phyloP scores from a whole-genome alignment of 805 yeast species.

The Lipomyces yamadae region DNA sequence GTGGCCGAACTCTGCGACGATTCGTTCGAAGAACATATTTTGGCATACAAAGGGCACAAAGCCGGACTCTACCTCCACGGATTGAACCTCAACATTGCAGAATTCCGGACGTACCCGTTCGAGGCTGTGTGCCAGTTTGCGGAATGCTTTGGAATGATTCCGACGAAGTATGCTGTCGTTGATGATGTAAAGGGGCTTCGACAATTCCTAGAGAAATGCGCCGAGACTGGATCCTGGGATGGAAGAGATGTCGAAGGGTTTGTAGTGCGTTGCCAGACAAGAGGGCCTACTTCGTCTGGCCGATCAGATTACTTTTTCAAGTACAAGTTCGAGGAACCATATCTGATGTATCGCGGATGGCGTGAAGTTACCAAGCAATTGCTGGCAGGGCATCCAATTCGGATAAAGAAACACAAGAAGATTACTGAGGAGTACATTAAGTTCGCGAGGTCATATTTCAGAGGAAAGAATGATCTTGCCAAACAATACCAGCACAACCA shows the following conservation, averaged over 20 bases:
- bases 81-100: slow-evolving; percentile 66
- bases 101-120: slow-evolving; percentile 69
- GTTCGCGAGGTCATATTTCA: slow-evolving; percentile 64
- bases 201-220: slow-evolving; percentile 59
- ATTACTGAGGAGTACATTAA: slow-evolving; percentile 71
- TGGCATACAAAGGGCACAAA: slow-evolving; percentile 65
- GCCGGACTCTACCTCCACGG: slow-evolving; percentile 94
- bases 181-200: slow-evolving; percentile 52
- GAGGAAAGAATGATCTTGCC: slow-evolving; percentile 53
- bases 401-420: slow-evolving; percentile 57
- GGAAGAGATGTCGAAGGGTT: slow-evolving; percentile 88
- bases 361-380: slow-evolving; percentile 79
- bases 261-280: slow-evolving; percentile 70
- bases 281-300: slow-evolving; percentile 11
- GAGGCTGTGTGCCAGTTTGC: slow-evolving; percentile 66
- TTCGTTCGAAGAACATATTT: slow-evolving; percentile 87
- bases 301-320: slow-evolving; percentile 73
- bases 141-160: slow-evolving; percentile 64
- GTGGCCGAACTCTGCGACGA: slow-evolving; percentile 95
- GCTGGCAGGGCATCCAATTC: slow-evolving; percentile 48
- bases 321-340: slow-evolving; percentile 94
- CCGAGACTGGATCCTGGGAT: slow-evolving; percentile 70
- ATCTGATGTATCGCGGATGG: slow-evolving; percentile 85
- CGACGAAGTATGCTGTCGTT: slow-evolving; percentile 55
- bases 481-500: slow-evolving; percentile 58